A percentile compares a stretch with the other conserved stretches of the same genome.
Conservation (phyloP, 1,284 basidiomycete genomes). For the Volvariella volvacea region DNA sequence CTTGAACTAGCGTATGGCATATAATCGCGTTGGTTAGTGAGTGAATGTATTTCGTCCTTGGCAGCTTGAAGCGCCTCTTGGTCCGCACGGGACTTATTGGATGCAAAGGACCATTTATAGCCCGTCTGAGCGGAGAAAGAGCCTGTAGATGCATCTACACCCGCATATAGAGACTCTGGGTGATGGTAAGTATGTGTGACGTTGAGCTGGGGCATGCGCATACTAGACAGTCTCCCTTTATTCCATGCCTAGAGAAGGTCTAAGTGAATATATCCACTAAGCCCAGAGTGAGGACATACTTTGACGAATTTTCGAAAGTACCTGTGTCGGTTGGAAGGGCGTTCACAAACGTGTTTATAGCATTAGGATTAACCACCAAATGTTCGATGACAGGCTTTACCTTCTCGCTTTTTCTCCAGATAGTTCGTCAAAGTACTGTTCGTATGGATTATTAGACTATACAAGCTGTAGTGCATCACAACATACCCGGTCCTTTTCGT, state of each 20-base stretch:
- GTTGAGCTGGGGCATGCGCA: conserved; percentile 12
- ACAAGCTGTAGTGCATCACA: conserved; percentile 21
- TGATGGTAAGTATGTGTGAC: conserved; percentile 1
- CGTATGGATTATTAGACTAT: conserved; percentile 1
- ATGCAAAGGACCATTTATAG: conserved; percentile 53
- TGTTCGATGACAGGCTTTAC: conserved; percentile 30
- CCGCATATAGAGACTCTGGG: conserved; percentile 55
- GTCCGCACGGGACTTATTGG: conserved; percentile 44
- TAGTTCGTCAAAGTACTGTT: conserved; percentile 70
- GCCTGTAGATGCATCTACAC: conserved; percentile 42
- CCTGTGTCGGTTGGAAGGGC: conserved; percentile 35
- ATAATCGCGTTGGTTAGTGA: conserved; percentile 36
- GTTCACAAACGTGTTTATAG: too few species aligned
- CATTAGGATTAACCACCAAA: too few species aligned
- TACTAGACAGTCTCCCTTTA: conserved; percentile 60
- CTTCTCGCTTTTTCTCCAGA: conserved; percentile 68
- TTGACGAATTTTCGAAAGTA: conserved; percentile 83
- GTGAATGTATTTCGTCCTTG: conserved; percentile 51
- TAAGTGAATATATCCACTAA: conserved; percentile 4
- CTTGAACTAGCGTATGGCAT: background rate
- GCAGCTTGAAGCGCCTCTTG: conserved; percentile 47
- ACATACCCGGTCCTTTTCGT: conserved; percentile 62
- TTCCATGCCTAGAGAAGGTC: conserved; percentile 59
- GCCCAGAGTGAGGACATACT: conserved; percentile 27
- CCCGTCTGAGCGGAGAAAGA: conserved; percentile 53